Evolutionary conservation across 2,329 filamentous ascomycete genomes (phyloP).

Genomic region (Alternaria alternata): DNA sequence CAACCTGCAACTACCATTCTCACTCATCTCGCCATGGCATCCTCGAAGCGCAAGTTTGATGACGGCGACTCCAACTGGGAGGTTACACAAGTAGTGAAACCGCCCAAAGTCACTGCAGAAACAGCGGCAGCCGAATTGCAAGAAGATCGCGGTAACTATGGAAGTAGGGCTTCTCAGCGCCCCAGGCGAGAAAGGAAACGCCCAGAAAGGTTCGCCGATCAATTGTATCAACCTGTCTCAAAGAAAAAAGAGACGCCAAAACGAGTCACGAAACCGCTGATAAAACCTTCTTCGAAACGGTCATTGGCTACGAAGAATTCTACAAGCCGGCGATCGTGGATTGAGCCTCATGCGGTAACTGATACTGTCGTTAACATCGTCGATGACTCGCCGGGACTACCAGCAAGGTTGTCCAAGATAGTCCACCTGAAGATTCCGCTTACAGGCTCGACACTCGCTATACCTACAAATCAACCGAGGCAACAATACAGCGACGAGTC

Average conservation of each 20-base stretch:
- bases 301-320: background rate
- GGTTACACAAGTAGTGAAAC: background rate
- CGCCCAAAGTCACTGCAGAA: background rate
- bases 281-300: background rate
- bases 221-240: background rate
- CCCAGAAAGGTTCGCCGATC: background rate
- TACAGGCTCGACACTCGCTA: background rate
- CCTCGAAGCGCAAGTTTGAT: background rate
- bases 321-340: no score
- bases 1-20: background rate
- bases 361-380: background rate
- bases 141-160: constrained; percentile 4
- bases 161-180: constrained; percentile 12
- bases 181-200: background rate
- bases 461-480: no score
- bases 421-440: background rate
- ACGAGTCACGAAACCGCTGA: background rate
- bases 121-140: background rate
- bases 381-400: background rate
- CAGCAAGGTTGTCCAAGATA: background rate
- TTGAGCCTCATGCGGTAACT: background rate
- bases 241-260: background rate
- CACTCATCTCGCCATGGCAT: background rate
- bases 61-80: background rate
- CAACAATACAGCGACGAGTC: background rate